Conservation (phyloP, 345 rosid genomes). For the Hibiscus tridactylites region DNA sequence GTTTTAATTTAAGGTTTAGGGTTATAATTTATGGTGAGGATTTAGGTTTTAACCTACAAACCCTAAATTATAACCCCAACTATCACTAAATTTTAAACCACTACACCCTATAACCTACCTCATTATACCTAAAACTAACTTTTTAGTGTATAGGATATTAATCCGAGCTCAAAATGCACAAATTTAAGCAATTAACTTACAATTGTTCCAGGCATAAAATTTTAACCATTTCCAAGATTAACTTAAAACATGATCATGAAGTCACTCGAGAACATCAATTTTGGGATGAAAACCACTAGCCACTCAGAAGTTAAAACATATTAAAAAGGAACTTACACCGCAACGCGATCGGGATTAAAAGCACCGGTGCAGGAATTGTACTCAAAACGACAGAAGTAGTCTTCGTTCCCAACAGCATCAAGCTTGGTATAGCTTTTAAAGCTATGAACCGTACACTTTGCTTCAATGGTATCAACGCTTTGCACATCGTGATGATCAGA, state of each 20-base stretch:
- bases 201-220: not conserved
- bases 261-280: not conserved
- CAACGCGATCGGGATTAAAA: constrained; percentile 83
- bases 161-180: not conserved
- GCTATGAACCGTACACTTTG: constrained; percentile 82
- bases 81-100: too few relatives aligned
- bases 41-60: too few relatives aligned
- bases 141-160: too few relatives aligned
- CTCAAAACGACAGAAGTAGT: constrained; percentile 97
- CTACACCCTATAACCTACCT: too few relatives aligned
- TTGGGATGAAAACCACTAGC: not conserved
- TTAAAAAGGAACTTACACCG: constrained; percentile 54
- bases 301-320: not conserved
- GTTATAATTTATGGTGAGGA: too few relatives aligned
- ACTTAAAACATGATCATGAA: too few relatives aligned
- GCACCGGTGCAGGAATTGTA: constrained; percentile 81
- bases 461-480: constrained; percentile 90
- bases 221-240: not conserved
- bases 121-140: too few relatives aligned
- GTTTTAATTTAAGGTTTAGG: too few relatives aligned
- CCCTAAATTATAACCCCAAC: too few relatives aligned
- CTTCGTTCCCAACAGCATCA: constrained; percentile 83
- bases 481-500: constrained; percentile 84
- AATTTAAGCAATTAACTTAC: not conserved
- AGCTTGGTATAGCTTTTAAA: constrained; percentile 80